A percentile compares a stretch with the other conserved stretches of the same genome.
These are phyloP conservation scores for Cystoisospora suis DNA, from an alignment of 169 alveolate species.

Conservation along the genomic window DNA sequence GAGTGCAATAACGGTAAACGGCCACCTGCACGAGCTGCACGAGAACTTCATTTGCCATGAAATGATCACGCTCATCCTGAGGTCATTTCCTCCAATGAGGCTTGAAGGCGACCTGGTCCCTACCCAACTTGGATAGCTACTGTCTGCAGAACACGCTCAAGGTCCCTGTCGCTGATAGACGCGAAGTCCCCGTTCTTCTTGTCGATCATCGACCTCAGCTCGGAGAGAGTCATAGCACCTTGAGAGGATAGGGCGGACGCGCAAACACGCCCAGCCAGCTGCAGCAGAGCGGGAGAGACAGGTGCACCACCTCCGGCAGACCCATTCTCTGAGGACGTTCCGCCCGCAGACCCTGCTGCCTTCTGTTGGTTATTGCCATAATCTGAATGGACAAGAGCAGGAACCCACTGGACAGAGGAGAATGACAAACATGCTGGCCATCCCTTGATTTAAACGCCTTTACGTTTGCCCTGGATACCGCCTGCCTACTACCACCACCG, in stretches of 20 bases:
- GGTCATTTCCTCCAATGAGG: no score
- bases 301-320: neutral
- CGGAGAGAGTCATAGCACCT: neutral
- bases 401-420: no score
- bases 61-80: no score
- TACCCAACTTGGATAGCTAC: constrained; percentile 26
- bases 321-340: neutral
- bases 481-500: no score
- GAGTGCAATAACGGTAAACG: no score
- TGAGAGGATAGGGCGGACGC: neutral
- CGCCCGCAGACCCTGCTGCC: neutral
- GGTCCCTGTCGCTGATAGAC: neutral
- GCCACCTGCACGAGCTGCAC: no score
- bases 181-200: neutral
- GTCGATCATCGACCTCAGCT: neutral
- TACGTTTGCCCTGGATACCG: no score
- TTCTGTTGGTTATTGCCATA: neutral
- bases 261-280: constrained; percentile 37
- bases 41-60: no score
- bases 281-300: constrained; percentile 20
- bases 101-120: neutral
- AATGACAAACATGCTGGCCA: no score
- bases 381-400: no score
- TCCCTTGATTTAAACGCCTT: no score
- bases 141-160: constrained; percentile 1